Evolutionary conservation across 345 rosid species (phyloP), one percentile per base, ranked within the genome.

Genomic region (Dimocarpus longan): DNA sequence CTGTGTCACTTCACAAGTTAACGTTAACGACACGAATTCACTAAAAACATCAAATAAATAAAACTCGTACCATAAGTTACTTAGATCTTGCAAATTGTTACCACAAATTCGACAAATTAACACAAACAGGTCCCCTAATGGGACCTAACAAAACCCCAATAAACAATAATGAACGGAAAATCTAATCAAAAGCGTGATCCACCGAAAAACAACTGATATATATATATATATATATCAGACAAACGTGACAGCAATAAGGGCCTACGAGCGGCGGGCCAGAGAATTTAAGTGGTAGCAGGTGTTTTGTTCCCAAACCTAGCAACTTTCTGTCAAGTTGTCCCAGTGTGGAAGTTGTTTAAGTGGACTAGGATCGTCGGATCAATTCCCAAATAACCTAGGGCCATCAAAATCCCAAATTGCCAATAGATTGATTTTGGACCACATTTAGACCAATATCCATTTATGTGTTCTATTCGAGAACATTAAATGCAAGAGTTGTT

Each of bases 341-440:
- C 79, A 77, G 76, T 78, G 56, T 15, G 73, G 73, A 42, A 12
- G 8, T 16, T 78, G 68, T 66, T 63, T 68, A 8, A 78, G 90
- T 87, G 97, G 94, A 83, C 86, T 81, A 85, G 77, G 85, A 86
- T 81, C 78, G 69, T 82, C 76, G 72, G 78, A 84, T 78, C 85
- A 78, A 65, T 80, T 82, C 82, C 77, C 66, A 78, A 60, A 82
- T 82, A 78, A 3, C 68, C 24, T 73, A 77, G 68, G 56, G 18
- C 80, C 80, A 70, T 65, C 73, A 66, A 68, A 83, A 74, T 11
- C 37, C 37, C 37, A 32, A 32, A 32, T 32, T 69, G 56, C 67
- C 77, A 50, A 15, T 80, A 74, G 18, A 8, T 67, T 71, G 18
- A 8, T 67, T 71, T 80, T 86, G 87, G 87, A 78, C 93, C 86